phyloP scores from a whole-genome alignment of 345 rosid species.

The Salix udensis region DNA sequence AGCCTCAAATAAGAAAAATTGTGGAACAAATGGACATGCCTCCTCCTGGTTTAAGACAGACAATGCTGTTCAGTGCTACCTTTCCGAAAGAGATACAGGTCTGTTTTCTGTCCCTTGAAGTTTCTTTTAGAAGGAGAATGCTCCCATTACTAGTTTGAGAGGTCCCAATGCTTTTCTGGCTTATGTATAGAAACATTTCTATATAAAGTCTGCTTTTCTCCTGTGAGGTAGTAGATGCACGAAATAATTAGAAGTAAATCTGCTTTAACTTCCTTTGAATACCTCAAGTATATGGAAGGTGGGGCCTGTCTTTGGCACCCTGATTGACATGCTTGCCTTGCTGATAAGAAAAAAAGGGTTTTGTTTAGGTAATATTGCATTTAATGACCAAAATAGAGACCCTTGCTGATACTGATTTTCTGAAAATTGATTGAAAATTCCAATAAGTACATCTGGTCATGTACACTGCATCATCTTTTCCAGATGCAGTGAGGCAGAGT shows the following conservation, averaged over 20 bases:
- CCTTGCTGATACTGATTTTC: not conserved
- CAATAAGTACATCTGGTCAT: not conserved
- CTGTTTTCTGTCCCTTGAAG: not conserved
- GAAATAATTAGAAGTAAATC: not conserved
- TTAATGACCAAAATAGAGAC: not conserved
- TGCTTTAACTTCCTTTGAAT: not conserved
- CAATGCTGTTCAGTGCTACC: conserved; percentile 95
- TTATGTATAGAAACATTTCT: not conserved
- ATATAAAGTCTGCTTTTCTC: not conserved
- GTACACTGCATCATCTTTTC: not conserved
- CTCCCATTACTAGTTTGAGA: not conserved
- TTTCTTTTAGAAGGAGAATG: conserved; percentile 1
- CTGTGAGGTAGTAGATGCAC: not conserved
- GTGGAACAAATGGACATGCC: conserved; percentile 99
- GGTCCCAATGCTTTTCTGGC: not conserved
- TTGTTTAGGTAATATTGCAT: not conserved
- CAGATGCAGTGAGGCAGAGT: not conserved
- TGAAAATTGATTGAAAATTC: not conserved
- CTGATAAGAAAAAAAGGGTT: not conserved
- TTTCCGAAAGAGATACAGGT: conserved; percentile 99
- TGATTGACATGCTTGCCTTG: not conserved
- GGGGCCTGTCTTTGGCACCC: not conserved
- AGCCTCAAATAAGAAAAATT: conserved; percentile 95
- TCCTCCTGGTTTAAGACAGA: conserved; percentile 75
- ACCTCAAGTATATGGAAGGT: not conserved